Conservation (phyloP, 1,284 basidiomycete genomes). For the Heterobasidion annosum region DNA sequence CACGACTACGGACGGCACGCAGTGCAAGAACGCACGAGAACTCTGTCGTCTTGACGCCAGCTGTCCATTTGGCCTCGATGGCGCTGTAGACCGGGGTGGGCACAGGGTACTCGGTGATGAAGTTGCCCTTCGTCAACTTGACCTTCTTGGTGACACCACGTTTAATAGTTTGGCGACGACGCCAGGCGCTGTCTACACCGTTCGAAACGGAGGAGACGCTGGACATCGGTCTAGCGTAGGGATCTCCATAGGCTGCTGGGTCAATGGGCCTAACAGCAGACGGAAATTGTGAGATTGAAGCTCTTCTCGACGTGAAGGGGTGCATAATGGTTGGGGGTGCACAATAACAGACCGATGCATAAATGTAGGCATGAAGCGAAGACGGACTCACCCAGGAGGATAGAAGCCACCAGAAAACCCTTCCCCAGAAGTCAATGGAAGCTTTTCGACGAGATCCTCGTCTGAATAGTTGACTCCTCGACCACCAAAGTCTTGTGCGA, state of each 20-base stretch:
- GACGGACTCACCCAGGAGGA: conserved; percentile 53
- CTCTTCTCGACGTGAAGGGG: conserved; percentile 2
- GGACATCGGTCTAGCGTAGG: conserved; percentile 57
- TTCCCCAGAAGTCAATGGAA: conserved; percentile 53
- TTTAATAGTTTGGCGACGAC: conserved; percentile 85
- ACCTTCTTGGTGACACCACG: conserved; percentile 89
- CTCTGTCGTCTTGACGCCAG: conserved; percentile 61
- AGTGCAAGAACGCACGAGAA: conserved; percentile 58
- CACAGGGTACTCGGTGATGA: conserved; percentile 86
- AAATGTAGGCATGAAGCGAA: not conserved
- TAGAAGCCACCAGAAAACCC: conserved; percentile 54
- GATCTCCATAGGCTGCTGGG: conserved; percentile 57
- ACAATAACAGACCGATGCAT: too few relatives aligned
- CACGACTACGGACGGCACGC: not conserved
- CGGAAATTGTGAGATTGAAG: not conserved
- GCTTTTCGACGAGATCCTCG: conserved; percentile 64
- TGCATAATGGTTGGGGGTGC: too few relatives aligned
- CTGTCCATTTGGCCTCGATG: conserved; percentile 73
- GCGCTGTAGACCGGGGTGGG: conserved; percentile 83
- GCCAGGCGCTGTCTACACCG: conserved; percentile 70
- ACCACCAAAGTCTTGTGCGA: conserved; percentile 44
- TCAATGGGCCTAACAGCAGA: conserved; percentile 39
- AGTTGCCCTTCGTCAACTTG: conserved; percentile 88
- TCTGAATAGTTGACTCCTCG: conserved; percentile 37
- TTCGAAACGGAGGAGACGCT: conserved; percentile 55